These are phyloP conservation scores for Colletotrichum brevisporum DNA, from an alignment of 2,329 filamentous ascomycete genomes.

Conservation along the genomic window DNA sequence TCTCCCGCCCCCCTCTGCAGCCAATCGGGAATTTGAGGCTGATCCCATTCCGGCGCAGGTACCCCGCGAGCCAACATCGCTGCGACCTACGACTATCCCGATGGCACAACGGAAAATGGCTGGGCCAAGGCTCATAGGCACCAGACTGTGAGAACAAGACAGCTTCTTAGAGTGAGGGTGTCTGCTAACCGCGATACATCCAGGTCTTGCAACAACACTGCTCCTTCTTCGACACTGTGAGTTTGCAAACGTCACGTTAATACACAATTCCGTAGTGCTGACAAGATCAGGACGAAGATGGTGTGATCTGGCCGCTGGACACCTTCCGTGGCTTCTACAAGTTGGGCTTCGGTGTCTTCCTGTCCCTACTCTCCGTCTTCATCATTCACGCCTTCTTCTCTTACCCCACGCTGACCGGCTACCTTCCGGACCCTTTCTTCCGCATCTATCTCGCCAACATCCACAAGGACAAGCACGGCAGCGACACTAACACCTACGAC, in stretches of 20 bases:
- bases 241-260: fast-evolving
- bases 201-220: conserved; percentile 56
- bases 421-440: conserved; percentile 55
- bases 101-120: conserved; percentile 50
- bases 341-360: conserved; percentile 55
- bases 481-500: conserved; percentile 62
- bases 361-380: conserved; percentile 55
- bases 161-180: too few species aligned
- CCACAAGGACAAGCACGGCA: conserved; percentile 62
- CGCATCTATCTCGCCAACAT: conserved; percentile 54
- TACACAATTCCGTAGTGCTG: background rate
- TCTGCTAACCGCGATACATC: background rate
- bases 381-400: conserved; percentile 60
- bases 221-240: conserved; percentile 57
- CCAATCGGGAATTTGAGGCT: too few species aligned
- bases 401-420: conserved; percentile 57
- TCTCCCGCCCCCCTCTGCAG: background rate
- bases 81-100: conserved; percentile 50
- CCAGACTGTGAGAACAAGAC: conserved; percentile 45
- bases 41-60: conserved; percentile 40
- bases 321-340: conserved; percentile 56
- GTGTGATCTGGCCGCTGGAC: conserved; percentile 55
- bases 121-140: conserved; percentile 50
- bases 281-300: conserved; percentile 50
- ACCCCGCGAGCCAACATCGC: conserved; percentile 53